Evolutionary conservation across 2,329 filamentous ascomycete species (phyloP).

Genomic region (Cephalotrichum gorgonifer): DNA sequence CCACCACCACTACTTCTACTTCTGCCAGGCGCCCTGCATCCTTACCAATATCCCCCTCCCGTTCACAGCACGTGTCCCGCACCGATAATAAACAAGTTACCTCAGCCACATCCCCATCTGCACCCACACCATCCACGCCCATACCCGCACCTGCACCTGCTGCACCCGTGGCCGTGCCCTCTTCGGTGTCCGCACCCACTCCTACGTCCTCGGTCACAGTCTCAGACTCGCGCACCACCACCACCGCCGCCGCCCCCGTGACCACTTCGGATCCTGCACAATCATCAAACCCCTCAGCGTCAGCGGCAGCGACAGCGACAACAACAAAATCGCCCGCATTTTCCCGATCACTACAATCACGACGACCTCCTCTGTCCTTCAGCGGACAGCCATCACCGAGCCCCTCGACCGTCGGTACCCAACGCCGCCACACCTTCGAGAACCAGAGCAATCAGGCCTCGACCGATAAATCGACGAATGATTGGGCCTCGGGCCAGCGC

Average conservation of each 20-base stretch:
- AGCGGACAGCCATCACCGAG: background rate
- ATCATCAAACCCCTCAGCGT: background rate
- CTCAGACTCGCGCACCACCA: no score
- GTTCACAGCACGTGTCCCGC: conserved; percentile 2
- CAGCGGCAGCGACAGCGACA: background rate
- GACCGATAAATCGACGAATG: conserved; percentile 20
- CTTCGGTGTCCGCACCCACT: conserved; percentile 12
- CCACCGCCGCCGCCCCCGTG: no score
- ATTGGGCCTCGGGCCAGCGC: conserved; percentile 31
- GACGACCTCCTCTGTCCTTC: background rate
- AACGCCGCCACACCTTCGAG: conserved; percentile 7
- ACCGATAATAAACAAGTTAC: conserved; percentile 1
- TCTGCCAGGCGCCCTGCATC: background rate
- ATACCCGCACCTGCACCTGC: conserved; percentile 12
- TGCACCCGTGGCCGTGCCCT: background rate
- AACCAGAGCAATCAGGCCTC: conserved; percentile 7
- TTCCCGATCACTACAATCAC: background rate
- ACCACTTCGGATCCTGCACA: no score
- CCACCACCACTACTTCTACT: background rate
- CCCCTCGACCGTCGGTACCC: background rate
- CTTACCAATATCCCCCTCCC: no score
- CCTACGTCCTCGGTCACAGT: background rate
- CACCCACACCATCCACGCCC: background rate
- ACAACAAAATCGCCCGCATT: conserved; percentile 4
- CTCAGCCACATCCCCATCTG: background rate